Conservation (phyloP, 176 grass and related monocot species). For the Triticum dicoccoides region DNA sequence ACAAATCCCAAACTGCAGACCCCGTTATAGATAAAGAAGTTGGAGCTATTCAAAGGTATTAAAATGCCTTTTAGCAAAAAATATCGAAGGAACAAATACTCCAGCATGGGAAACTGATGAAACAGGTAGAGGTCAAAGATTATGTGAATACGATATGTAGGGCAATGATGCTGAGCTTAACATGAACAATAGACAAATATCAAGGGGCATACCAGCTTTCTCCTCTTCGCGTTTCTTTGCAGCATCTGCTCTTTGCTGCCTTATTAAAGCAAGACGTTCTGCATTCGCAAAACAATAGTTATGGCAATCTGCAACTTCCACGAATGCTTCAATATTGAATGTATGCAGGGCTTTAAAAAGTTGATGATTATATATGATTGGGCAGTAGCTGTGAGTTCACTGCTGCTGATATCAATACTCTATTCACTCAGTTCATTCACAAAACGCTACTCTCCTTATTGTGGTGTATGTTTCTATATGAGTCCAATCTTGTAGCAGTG, state of each 20-base stretch:
- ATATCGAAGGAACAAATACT: not conserved
- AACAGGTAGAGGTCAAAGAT: not conserved
- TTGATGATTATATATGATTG: not conserved
- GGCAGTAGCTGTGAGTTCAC: not conserved
- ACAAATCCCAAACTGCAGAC: not conserved
- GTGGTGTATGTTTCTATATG: not conserved
- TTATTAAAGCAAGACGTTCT: constrained; percentile 96
- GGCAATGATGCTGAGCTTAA: not conserved
- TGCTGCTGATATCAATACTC: not conserved
- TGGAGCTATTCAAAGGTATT: not conserved
- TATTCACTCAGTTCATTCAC: not conserved
- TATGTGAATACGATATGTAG: not conserved
- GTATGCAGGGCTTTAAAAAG: not conserved
- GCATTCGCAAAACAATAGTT: constrained; percentile 41
- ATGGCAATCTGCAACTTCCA: not conserved
- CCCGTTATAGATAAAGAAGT: not conserved
- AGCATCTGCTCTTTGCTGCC: constrained; percentile 89
- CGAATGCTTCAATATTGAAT: constrained; percentile 11
- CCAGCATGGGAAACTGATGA: not conserved
- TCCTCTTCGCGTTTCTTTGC: constrained; percentile 96
- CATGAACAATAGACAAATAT: not conserved
- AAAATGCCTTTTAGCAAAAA: not conserved
- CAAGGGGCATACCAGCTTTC: constrained; percentile 72
- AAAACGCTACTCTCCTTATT: not conserved
- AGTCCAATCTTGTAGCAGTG: not conserved